These are phyloP conservation scores for Houttuynia cordata DNA, from an alignment of 164 flowering plant genomes.

Conservation along the genomic window DNA sequence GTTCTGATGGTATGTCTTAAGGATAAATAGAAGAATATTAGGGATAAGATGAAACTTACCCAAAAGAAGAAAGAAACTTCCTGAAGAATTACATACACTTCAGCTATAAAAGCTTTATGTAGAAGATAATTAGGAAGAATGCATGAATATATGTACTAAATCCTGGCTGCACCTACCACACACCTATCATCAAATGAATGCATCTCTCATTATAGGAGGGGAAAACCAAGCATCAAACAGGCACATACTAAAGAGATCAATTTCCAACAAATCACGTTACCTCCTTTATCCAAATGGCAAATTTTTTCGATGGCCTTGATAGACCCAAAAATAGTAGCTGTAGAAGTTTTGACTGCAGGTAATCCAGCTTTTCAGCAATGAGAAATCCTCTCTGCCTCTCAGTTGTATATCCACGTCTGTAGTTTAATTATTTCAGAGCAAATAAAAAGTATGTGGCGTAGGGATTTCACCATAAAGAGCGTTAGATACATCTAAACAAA, in stretches of 20 bases:
- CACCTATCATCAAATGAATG: not conserved
- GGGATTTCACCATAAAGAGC: not conserved
- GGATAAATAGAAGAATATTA: too few relatives aligned
- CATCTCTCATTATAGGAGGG: too few relatives aligned
- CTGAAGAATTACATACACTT: not conserved
- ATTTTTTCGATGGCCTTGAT: conserved; percentile 56
- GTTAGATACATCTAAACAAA: too few relatives aligned
- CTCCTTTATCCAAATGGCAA: conserved; percentile 70
- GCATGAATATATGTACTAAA: not conserved
- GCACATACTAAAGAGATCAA: too few relatives aligned
- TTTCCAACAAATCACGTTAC: conserved; percentile 24
- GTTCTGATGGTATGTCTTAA: too few relatives aligned
- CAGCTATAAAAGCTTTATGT: not conserved
- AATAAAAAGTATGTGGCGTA: not conserved
- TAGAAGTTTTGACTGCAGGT: conserved; percentile 76
- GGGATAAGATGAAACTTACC: not conserved
- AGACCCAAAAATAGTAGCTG: conserved; percentile 40
- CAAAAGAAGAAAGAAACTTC: not conserved
- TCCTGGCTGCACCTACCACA: not conserved
- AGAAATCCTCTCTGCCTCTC: conserved; percentile 83
- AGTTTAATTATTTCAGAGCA: not conserved
- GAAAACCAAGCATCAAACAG: not conserved
- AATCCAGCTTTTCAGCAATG: conserved; percentile 82
- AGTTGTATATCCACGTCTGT: conserved; percentile 78
- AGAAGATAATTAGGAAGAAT: too few relatives aligned